phyloP scores from a whole-genome alignment of 2,329 filamentous ascomycete species.

The Pseudogymnoascus verrucosus region DNA sequence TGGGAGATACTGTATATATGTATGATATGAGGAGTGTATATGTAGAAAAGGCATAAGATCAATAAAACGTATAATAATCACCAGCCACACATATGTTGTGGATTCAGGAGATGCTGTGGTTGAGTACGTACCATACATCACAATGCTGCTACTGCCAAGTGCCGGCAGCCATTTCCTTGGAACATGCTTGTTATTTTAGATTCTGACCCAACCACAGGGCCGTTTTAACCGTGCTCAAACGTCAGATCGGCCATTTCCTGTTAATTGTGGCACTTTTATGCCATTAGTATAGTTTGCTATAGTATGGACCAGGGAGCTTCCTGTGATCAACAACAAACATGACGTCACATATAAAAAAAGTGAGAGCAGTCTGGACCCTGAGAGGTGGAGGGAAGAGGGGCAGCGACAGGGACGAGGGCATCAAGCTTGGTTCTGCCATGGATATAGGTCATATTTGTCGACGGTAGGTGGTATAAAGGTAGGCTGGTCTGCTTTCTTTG shows the following conservation, averaged over 20 bases:
- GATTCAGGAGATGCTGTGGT: neutral
- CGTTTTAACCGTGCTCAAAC: neutral
- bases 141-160: neutral
- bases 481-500: neutral
- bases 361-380: neutral
- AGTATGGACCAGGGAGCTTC: neutral
- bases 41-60: neutral
- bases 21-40: neutral
- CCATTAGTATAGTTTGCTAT: neutral
- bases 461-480: constrained; percentile 4
- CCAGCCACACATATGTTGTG: neutral
- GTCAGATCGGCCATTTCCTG: neutral
- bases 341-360: neutral
- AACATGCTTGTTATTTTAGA: neutral
- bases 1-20: constrained; percentile 2
- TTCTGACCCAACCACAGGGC: neutral
- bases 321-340: neutral
- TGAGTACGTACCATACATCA: neutral
- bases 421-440: neutral
- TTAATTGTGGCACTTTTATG: neutral
- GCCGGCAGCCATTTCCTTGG: constrained; percentile 2
- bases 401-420: neutral
- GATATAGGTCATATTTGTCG: neutral
- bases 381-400: neutral
- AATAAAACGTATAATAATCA: neutral